These are phyloP conservation scores for Phytophthora vignae DNA, from an alignment of 352 stramenopile species.

Conservation along the genomic window DNA sequence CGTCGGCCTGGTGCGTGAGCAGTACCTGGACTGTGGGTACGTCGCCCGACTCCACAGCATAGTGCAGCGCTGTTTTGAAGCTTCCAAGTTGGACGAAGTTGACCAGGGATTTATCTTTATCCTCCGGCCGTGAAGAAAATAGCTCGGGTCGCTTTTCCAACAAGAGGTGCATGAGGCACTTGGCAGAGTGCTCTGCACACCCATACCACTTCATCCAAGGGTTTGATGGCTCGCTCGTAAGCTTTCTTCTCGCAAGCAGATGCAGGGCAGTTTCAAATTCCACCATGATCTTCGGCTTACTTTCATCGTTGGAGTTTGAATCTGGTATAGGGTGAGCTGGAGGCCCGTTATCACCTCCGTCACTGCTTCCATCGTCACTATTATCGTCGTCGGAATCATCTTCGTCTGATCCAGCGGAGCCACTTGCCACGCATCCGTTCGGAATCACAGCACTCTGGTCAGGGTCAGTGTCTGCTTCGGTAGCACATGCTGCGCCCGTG, in stretches of 20 bases:
- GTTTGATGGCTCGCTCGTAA: conserved; percentile 44
- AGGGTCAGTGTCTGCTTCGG: conserved; percentile 5
- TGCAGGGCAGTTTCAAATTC: conserved; percentile 63
- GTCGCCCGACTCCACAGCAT: conserved; percentile 59
- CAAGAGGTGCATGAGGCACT: conserved; percentile 61
- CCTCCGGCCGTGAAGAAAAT: conserved; percentile 25
- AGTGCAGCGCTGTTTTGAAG: conserved; percentile 69
- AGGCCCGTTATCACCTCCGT: background rate
- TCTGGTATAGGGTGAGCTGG: background rate
- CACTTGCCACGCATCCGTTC: background rate
- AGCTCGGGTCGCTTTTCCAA: conserved; percentile 45
- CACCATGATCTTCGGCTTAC: conserved; percentile 39
- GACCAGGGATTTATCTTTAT: conserved; percentile 39
- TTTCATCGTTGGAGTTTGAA: background rate
- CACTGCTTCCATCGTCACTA: conserved; percentile 19
- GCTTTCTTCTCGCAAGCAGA: conserved; percentile 50
- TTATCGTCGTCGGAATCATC: conserved; percentile 15
- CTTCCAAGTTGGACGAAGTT: conserved; percentile 57
- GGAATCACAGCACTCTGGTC: background rate
- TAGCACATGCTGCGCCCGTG: background rate
- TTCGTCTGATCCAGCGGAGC: conserved; percentile 10
- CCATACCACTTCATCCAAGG: conserved; percentile 57
- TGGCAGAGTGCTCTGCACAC: conserved; percentile 11
- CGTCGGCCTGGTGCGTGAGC: conserved; percentile 45
- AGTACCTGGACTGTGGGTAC: conserved; percentile 47